Base-by-base conservation (phyloP, 306 rosid genomes). In the Mimosa bimucronata region DNA sequence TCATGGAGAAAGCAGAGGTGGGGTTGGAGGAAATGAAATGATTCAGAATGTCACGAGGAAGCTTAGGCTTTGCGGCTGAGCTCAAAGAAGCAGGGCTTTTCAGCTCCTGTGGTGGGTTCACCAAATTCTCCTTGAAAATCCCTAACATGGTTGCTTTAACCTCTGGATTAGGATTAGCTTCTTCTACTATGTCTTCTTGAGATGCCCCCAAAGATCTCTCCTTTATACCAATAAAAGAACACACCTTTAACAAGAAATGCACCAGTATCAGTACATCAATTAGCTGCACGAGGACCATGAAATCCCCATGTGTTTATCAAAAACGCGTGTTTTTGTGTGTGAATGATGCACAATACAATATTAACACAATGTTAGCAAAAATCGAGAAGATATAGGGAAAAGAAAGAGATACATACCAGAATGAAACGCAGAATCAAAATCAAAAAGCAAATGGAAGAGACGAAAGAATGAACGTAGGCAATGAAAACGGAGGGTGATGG, bases 31-130 rank as follows among this genome's bases (percentile, higher is more conserved):
- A 81, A 76, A 84, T 62, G 89, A 92, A 92, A 57, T 85, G 85
- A 6, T 80, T 29, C 41, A 88, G 73, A 71, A 92, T 87, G 3
- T 95, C 92, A 23, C 74, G 77, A 42, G 92, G 70, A 55, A 44
- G 86, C 80, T 90, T 90, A 4, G 94, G 87, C 83, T 85, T 91
- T 69, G 57, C 50, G 41, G 84, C 65, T 16, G 84, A 83, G 77
- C 71, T 77, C 78, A 69, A 29, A 44, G 92, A 66, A 52, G 88
- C 94, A 18, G 98, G 95, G 82, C 98, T 94, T 15, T 91, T 81
- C 34, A 95, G 93, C 91, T 95, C 98, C 85, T 90, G 84, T 0
- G 98, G 98, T 73, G 98, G 94, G 55, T 88, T 85, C 11, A 89
- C 95, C 82, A 90, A 81, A 37, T 80, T 91, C 71, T 88, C 90